Conservation (phyloP, 164 flowering plant genomes). For the Protea cynaroides region DNA sequence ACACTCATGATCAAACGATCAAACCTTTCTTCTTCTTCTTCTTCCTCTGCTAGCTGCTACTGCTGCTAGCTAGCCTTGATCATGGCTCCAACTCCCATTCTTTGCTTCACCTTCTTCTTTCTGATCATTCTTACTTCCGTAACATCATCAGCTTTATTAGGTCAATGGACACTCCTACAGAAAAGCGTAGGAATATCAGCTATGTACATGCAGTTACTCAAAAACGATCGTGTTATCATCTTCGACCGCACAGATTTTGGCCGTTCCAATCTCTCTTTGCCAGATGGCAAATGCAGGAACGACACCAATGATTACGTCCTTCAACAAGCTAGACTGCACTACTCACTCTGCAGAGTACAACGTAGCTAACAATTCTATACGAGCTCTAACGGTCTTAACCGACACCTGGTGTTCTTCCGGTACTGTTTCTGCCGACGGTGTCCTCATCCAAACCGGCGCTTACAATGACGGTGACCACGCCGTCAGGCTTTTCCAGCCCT, state of each 20-base stretch:
- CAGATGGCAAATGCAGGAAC: conserved; percentile 19
- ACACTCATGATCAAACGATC: no score
- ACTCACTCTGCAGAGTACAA: no score
- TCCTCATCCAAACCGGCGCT: conserved; percentile 38
- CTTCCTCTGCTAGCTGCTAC: no score
- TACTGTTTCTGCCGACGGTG: conserved; percentile 32
- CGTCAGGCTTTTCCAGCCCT: no score
- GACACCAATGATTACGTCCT: conserved; percentile 31
- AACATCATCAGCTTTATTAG: no score
- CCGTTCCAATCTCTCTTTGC: conserved; percentile 34
- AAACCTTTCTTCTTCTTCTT: no score
- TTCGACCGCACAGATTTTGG: conserved; percentile 39
- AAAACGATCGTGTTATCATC: conserved; percentile 22
- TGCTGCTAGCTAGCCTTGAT: no score
- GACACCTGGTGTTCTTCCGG: conserved; percentile 66
- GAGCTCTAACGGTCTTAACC: conserved; percentile 34
- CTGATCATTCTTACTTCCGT: no score
- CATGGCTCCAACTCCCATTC: no score
- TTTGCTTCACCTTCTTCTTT: no score
- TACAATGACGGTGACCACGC: conserved; percentile 22
- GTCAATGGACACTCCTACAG: conserved; percentile 24
- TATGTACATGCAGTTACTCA: no score
- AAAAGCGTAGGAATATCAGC: conserved; percentile 26
- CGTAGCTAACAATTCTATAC: conserved; percentile 8
- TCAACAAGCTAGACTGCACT: conserved; percentile 41